phyloP scores from a whole-genome alignment of 2,329 filamentous ascomycete species.

The Akanthomyces muscarius region DNA sequence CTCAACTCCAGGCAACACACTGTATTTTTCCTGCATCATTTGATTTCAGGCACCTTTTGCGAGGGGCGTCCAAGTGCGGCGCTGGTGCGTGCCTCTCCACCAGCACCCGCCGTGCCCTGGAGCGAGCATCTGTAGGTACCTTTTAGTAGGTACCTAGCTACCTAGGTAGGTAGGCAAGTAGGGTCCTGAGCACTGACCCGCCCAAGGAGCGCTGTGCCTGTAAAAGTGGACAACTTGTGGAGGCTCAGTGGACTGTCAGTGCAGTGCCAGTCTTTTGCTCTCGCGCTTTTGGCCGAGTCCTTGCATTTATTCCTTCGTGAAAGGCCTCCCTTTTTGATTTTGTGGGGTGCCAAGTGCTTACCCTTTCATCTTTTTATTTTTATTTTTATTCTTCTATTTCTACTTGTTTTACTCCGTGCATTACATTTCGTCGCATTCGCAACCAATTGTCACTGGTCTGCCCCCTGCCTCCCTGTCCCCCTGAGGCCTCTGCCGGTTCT shows the following conservation, averaged over 20 bases:
- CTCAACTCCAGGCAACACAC: too few relatives aligned
- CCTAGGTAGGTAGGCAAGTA: neutral
- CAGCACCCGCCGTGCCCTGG: neutral
- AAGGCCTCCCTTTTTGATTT: neutral
- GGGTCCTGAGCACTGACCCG: constrained; percentile 11
- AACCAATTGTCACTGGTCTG: neutral
- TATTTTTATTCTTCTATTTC: neutral
- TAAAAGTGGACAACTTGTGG: neutral
- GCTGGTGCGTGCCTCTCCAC: neutral
- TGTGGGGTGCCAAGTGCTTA: neutral
- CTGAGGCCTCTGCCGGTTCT: too few relatives aligned
- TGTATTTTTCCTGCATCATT: too few relatives aligned
- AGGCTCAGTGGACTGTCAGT: neutral
- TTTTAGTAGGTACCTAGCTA: too few relatives aligned
- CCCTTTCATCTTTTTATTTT: neutral
- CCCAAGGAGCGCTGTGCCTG: neutral
- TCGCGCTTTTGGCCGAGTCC: too few relatives aligned
- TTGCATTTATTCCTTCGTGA: neutral
- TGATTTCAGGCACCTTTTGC: too few relatives aligned
- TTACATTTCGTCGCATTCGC: constrained; percentile 4
- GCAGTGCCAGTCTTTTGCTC: neutral
- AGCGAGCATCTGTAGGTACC: neutral
- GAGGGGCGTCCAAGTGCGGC: too few relatives aligned
- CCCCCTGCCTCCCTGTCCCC: too few relatives aligned
- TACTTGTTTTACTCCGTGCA: neutral